Percentiles rank a stretch among this genome's conserved stretches.
Conservation (phyloP, 768 basidiomycete species). For the Asterophora parasitica region DNA sequence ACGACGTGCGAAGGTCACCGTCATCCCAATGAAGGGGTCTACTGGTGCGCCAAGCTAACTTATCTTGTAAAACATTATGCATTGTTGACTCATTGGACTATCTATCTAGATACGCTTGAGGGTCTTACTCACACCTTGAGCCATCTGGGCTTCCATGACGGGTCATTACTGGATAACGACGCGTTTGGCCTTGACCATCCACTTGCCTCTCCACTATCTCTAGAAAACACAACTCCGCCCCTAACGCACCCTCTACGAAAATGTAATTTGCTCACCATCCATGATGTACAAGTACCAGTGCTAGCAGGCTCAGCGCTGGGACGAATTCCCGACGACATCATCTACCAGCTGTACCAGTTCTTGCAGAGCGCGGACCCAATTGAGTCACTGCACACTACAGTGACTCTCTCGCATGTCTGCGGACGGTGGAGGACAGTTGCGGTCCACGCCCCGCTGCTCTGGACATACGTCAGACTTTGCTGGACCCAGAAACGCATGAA, state of each 20-base stretch:
- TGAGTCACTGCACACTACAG: constrained; percentile 6
- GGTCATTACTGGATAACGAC: not conserved
- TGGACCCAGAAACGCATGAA: constrained; percentile 4
- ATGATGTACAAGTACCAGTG: not conserved
- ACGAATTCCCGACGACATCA: constrained; percentile 12
- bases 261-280: too few species aligned
- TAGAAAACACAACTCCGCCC: too few species aligned
- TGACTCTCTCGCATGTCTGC: constrained; percentile 14
- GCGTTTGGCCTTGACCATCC: not conserved
- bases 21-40: not conserved
- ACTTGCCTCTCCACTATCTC: not conserved
- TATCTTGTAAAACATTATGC: too few species aligned
- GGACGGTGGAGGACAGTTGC: constrained; percentile 13
- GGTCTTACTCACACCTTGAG: constrained; percentile 4
- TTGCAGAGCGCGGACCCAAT: constrained; percentile 6
- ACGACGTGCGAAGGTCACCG: not conserved
- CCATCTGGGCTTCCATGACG: constrained; percentile 5
- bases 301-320: not conserved
- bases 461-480: constrained; percentile 15
- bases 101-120: not conserved
- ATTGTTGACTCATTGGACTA: too few species aligned
- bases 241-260: too few species aligned
- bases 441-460: constrained; percentile 12
- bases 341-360: constrained; percentile 12
- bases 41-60: not conserved